Conservation (phyloP, 805 yeast genomes). For the Starmerella tilneyi region DNA sequence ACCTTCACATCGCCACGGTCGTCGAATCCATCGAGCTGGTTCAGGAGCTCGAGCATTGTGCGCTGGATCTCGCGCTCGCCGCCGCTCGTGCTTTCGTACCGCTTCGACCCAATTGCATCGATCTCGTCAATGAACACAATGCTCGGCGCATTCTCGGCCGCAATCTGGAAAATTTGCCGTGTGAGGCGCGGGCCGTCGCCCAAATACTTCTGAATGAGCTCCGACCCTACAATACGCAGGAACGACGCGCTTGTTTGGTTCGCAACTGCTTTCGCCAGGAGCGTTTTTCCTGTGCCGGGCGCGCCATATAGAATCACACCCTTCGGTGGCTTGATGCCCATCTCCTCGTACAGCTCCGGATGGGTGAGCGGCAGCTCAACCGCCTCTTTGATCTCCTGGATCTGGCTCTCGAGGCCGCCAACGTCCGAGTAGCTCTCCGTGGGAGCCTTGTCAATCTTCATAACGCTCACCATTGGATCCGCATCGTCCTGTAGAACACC, state of each 20-base stretch:
- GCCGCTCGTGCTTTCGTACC: conserved; percentile 83
- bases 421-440: conserved; percentile 93
- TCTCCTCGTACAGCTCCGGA: conserved; percentile 93
- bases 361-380: conserved; percentile 93
- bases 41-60: conserved; percentile 90
- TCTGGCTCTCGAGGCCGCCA: conserved; percentile 92
- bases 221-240: conserved; percentile 92
- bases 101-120: conserved; percentile 97
- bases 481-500: conserved; percentile 98
- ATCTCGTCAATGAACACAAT: conserved; percentile 97
- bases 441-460: conserved; percentile 97
- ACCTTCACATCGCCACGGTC: conserved; percentile 96
- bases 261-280: conserved; percentile 95
- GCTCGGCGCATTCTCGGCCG: conserved; percentile 96
- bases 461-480: conserved; percentile 94
- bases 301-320: conserved; percentile 96
- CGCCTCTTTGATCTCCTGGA: conserved; percentile 95
- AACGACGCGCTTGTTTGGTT: conserved; percentile 96
- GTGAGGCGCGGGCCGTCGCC: conserved; percentile 97
- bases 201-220: conserved; percentile 87
- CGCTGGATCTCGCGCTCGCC: conserved; percentile 97
- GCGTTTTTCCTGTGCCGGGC: conserved; percentile 95
- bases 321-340: conserved; percentile 98
- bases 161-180: conserved; percentile 90
- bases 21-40: conserved; percentile 94